Evolutionary conservation across 257 asterid genomes (phyloP).

Genomic region (Lithospermum erythrorhizon): DNA sequence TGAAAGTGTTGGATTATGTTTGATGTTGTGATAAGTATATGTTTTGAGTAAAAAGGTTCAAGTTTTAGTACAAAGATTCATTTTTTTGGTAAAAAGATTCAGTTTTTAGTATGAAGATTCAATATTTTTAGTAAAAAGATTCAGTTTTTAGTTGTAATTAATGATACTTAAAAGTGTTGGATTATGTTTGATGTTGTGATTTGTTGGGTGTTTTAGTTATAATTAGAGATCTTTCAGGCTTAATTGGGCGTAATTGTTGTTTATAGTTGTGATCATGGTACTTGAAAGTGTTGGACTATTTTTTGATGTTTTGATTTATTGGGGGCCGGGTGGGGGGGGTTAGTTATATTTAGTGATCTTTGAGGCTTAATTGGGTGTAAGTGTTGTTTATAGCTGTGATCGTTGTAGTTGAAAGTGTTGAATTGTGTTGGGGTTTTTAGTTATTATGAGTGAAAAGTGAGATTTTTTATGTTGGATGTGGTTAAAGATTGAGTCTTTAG

Average conservation of each 20-base stretch:
- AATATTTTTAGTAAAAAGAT: too few species aligned
- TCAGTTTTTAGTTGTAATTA: slow-evolving; percentile 3
- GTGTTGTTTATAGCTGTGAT: too few species aligned
- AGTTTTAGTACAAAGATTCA: too few species aligned
- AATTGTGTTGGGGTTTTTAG: slow-evolving; percentile 2
- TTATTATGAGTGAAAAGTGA: not conserved
- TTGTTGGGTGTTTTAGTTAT: slow-evolving; percentile 10
- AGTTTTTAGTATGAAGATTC: too few species aligned
- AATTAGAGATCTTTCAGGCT: slow-evolving; percentile 1
- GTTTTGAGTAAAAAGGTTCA: not conserved
- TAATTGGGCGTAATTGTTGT: not conserved
- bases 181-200: slow-evolving; percentile 7
- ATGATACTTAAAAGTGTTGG: too few species aligned
- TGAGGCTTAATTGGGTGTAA: not conserved
- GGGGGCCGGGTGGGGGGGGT: too few species aligned
- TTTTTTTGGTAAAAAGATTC: too few species aligned
- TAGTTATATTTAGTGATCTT: slow-evolving; percentile 5
- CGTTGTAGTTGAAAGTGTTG: not conserved
- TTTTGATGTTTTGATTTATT: slow-evolving; percentile 6
- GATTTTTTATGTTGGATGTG: not conserved
- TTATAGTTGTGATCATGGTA: too few species aligned
- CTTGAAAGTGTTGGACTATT: not conserved
- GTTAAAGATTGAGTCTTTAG: not conserved
- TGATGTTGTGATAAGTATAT: slow-evolving; percentile 1
- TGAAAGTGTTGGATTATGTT: not conserved